Percentiles rank a stretch among this genome's conserved stretches.
Conservation (phyloP, 208 protist species). For the Leptomonas pyrrhocoris region DNA sequence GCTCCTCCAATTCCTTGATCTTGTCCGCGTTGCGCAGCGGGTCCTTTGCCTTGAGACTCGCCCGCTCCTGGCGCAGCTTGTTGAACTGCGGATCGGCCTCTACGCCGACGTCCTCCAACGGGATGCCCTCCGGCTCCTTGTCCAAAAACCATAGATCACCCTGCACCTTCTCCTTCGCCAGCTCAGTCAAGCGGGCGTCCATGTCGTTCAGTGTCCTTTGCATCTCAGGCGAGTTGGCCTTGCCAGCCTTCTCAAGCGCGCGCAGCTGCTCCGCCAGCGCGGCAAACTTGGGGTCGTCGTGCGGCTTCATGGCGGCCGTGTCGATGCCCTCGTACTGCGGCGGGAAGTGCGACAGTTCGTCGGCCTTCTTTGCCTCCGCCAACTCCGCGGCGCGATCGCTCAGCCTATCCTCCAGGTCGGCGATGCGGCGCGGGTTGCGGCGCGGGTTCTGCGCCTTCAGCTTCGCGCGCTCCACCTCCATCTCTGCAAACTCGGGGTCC, state of each 20-base stretch:
- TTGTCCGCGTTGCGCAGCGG: conserved; percentile 53
- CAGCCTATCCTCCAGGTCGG: conserved; percentile 63
- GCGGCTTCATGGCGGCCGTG: conserved; percentile 52
- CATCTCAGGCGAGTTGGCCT: conserved; percentile 31
- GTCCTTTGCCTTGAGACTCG: conserved; percentile 63
- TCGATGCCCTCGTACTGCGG: conserved; percentile 59
- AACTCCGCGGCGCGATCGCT: conserved; percentile 68
- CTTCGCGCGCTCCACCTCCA: conserved; percentile 76
- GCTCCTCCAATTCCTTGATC: conserved; percentile 60
- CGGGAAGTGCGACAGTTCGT: conserved; percentile 60
- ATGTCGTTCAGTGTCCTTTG: conserved; percentile 49
- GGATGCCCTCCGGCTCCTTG: conserved; percentile 70
- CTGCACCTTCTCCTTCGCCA: conserved; percentile 67
- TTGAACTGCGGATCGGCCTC: conserved; percentile 47
- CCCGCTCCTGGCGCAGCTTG: conserved; percentile 52
- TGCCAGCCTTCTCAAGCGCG: conserved; percentile 39
- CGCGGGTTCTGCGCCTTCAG: conserved; percentile 69
- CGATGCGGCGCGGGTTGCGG: conserved; percentile 65
- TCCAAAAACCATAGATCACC: conserved; percentile 76
- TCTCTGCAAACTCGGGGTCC: conserved; percentile 59
- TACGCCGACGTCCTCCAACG: conserved; percentile 62
- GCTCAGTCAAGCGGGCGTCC: conserved; percentile 44
- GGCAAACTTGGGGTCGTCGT: conserved; percentile 66
- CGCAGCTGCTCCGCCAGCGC: conserved; percentile 61
- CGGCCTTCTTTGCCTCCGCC: conserved; percentile 59